Conservation (phyloP, 1,139 yeast genomes). For the Hanseniaspora gamundiae region DNA sequence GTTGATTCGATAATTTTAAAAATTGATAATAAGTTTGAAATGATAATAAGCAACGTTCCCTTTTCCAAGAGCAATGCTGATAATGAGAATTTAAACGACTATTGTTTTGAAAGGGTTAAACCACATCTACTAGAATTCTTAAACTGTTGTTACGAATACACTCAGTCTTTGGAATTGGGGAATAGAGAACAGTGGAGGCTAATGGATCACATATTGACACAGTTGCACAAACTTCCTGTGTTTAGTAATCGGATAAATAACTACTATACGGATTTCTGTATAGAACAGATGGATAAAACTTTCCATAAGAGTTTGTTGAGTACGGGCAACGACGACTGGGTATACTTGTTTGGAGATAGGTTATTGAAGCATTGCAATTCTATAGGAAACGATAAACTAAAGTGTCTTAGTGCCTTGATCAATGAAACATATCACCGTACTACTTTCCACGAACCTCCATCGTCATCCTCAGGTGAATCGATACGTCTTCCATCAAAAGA, state of each 20-base stretch:
- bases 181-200: constrained; percentile 31
- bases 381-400: not conserved
- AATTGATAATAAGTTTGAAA: constrained; percentile 16
- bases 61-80: constrained; percentile 14
- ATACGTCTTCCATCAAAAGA: too few species aligned
- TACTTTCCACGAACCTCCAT: constrained; percentile 2
- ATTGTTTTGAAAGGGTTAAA: constrained; percentile 77
- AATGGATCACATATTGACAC: constrained; percentile 51
- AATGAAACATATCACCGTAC: constrained; percentile 5
- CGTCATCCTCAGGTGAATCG: not conserved
- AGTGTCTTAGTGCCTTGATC: not conserved
- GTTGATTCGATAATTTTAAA: constrained; percentile 5
- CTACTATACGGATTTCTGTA: constrained; percentile 58
- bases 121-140: constrained; percentile 65
- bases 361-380: constrained; percentile 1
- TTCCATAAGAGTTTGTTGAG: constrained; percentile 6
- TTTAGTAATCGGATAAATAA: constrained; percentile 64
- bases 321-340: constrained; percentile 4
- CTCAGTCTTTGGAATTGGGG: constrained; percentile 62
- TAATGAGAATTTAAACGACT: constrained; percentile 36
- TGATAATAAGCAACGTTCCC: constrained; percentile 18
- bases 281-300: constrained; percentile 62
- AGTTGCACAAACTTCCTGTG: constrained; percentile 59
- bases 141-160: constrained; percentile 66
- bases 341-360: not conserved